Conservation (phyloP, 2,329 filamentous ascomycete genomes). For the Diaporthe sp. region DNA sequence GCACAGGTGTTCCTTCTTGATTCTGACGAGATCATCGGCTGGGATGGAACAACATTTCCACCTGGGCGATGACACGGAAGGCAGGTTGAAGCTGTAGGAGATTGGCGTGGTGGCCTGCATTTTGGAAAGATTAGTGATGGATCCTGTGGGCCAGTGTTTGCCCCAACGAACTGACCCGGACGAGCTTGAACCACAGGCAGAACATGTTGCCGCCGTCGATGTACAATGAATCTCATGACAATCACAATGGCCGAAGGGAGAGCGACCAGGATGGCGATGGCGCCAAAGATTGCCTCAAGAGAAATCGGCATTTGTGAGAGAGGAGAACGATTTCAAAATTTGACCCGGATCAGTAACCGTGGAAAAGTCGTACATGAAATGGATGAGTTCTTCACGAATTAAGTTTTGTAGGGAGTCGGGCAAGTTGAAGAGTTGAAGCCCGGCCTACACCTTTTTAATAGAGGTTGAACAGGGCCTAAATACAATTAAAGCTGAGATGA, state of each 20-base stretch:
- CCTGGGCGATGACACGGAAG: background rate
- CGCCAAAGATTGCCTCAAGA: background rate
- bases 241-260: background rate
- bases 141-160: background rate
- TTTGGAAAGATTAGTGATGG: background rate
- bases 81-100: background rate
- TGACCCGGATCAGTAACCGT: no score
- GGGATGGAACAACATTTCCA: background rate
- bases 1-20: background rate
- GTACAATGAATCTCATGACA: background rate
- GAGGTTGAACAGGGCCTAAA: no score
- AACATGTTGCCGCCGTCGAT: background rate
- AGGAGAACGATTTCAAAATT: no score
- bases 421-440: no score
- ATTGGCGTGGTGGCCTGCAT: background rate
- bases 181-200: background rate
- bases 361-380: no score
- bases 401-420: no score
- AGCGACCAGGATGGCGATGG: background rate
- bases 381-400: no score
- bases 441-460: no score
- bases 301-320: background rate
- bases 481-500: no score
- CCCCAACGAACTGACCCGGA: background rate
- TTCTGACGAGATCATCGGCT: background rate